A percentile compares a stretch with the other conserved stretches of the same genome.
Conservation (phyloP, 1,139 yeast genomes). For the Blastobotrys arbuscula region DNA sequence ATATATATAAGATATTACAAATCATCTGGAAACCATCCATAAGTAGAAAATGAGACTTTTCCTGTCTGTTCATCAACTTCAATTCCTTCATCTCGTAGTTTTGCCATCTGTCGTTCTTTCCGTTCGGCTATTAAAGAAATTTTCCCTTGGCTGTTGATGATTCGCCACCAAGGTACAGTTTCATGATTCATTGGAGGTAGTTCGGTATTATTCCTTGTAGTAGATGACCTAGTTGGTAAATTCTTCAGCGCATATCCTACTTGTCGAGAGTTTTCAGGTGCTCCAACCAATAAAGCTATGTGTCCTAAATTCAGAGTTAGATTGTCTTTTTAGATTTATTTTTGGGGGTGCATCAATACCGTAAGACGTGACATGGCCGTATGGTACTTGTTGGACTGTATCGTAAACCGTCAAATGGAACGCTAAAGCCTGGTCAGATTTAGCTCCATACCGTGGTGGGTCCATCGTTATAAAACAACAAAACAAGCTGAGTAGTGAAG, state of each 20-base stretch:
- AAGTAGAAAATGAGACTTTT: slow-evolving; percentile 41
- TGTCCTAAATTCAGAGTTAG: slow-evolving; percentile 40
- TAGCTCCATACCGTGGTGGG: slow-evolving; percentile 23
- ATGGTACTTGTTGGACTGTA: slow-evolving; percentile 50
- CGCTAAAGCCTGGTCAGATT: slow-evolving; percentile 46
- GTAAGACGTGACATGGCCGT: slow-evolving; percentile 63
- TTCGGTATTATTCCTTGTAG: slow-evolving; percentile 11
- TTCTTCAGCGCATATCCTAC: slow-evolving; percentile 68
- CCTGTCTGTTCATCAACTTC: slow-evolving; percentile 35
- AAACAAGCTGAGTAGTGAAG: not conserved
- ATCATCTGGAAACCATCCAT: slow-evolving; percentile 69
- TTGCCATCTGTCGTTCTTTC: slow-evolving; percentile 44
- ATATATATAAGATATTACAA: slow-evolving; percentile 3
- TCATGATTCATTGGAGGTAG: slow-evolving; percentile 29
- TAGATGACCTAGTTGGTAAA: slow-evolving; percentile 30
- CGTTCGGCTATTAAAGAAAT: slow-evolving; percentile 43
- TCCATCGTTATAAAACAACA: not conserved
- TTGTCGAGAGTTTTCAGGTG: slow-evolving; percentile 64
- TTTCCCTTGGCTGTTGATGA: slow-evolving; percentile 54
- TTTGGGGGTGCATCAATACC: slow-evolving; percentile 35
- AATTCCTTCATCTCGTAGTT: slow-evolving; percentile 47
- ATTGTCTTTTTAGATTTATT: not conserved
- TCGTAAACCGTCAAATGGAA: slow-evolving; percentile 60
- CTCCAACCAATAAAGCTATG: slow-evolving; percentile 56
- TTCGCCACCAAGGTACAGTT: slow-evolving; percentile 79